Conservation (phyloP, 306 rosid species). For the Begonia loranthoides region DNA sequence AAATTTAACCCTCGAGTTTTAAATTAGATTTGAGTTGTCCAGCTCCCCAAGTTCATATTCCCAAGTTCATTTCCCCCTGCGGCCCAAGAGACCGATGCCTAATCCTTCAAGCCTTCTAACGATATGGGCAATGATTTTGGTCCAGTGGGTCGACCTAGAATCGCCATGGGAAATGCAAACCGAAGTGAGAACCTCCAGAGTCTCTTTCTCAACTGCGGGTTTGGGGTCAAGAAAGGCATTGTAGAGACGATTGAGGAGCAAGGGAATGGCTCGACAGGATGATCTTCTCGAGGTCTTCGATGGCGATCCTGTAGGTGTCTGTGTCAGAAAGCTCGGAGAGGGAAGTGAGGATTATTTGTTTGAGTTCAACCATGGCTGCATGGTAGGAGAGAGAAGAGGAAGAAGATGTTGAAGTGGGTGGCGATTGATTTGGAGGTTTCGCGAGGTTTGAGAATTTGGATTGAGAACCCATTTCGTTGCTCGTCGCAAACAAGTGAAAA, state of each 20-base stretch:
- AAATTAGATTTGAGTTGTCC: too few relatives aligned
- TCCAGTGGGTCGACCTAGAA: conserved; percentile 46
- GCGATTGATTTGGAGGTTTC: conserved; percentile 35
- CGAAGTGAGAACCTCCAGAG: conserved; percentile 50
- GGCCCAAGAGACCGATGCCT: too few relatives aligned
- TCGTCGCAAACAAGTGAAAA: neutral
- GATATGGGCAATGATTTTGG: conserved; percentile 51
- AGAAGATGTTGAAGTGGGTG: conserved; percentile 35
- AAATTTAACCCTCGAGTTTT: too few relatives aligned
- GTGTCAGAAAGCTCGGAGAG: conserved; percentile 81
- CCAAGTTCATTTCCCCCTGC: too few relatives aligned
- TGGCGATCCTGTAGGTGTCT: conserved; percentile 86
- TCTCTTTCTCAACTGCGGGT: conserved; percentile 61
- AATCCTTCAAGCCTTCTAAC: conserved; percentile 61
- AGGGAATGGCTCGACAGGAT: conserved; percentile 41
- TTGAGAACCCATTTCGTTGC: conserved; percentile 33
- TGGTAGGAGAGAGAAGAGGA: conserved; percentile 45
- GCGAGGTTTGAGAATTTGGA: conserved; percentile 33
- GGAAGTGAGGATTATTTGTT: conserved; percentile 69
- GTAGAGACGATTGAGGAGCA: conserved; percentile 75
- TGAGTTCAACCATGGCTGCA: conserved; percentile 84
- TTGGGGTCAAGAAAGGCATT: conserved; percentile 74
- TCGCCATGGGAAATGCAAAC: conserved; percentile 51
- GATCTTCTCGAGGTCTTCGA: conserved; percentile 68
- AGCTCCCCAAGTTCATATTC: too few relatives aligned